Evolutionary conservation across 139 green algal genomes (phyloP).

Genomic region (Pseudopediastrum boryanum): DNA sequence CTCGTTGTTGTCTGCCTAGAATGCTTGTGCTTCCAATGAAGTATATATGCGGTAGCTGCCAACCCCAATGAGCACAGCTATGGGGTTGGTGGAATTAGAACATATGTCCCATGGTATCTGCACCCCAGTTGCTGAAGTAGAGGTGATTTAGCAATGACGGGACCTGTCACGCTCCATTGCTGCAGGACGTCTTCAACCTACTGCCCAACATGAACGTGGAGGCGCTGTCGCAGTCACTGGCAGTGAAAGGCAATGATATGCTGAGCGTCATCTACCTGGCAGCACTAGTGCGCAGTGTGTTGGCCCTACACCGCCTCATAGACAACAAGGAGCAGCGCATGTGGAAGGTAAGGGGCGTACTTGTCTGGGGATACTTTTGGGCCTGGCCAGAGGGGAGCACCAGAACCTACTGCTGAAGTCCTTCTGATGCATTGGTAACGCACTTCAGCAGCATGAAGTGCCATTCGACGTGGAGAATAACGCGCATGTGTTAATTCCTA

Average conservation of each 20-base stretch:
- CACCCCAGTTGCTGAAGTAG: too few relatives aligned
- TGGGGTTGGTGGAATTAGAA: too few relatives aligned
- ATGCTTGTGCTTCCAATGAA: too few relatives aligned
- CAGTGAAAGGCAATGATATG: conserved; percentile 98
- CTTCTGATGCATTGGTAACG: background rate
- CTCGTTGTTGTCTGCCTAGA: too few relatives aligned
- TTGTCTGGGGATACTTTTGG: background rate
- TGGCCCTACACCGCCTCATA: conserved; percentile 97
- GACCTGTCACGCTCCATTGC: too few relatives aligned
- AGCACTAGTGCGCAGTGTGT: conserved; percentile 85
- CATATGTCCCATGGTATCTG: too few relatives aligned
- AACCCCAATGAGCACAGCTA: too few relatives aligned
- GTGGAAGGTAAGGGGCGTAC: conserved; percentile 48
- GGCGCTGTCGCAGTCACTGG: conserved; percentile 71
- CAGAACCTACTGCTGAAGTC: background rate
- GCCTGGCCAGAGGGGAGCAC: conserved; percentile 17
- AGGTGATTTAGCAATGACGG: too few relatives aligned
- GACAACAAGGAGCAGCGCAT: conserved; percentile 92
- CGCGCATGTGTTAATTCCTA: background rate
- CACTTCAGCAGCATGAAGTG: background rate
- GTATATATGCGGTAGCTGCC: too few relatives aligned
- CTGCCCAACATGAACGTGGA: conserved; percentile 96
- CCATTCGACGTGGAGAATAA: background rate
- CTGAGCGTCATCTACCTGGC: conserved; percentile 96
- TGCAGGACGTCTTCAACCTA: conserved; percentile 97